Evolutionary conservation across 2,329 filamentous ascomycete species (phyloP), one percentile per base, ranked within the genome.

Genomic region (Fusarium vanettenii): DNA sequence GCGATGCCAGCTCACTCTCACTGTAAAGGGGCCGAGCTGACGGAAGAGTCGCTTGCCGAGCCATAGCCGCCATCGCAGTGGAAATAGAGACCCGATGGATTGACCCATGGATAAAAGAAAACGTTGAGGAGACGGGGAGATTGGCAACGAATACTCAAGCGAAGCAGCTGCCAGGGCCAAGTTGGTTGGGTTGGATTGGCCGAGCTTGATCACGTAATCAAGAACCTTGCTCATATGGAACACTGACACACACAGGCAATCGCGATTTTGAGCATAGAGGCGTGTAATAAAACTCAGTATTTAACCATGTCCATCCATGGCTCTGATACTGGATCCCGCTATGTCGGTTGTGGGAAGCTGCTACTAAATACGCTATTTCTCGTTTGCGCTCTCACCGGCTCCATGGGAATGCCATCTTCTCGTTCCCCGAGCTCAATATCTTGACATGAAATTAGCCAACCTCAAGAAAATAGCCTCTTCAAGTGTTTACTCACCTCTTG

Each of bases 1-100:
- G 41, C 79, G 76, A 60, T 79, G 71, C 76, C 71, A 75, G 71
- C 80, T 81, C 1, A 80, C 76, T 71, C 79, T 75, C 1, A 71
- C 29, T 13, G 64, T 64, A 9, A 16, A 43, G 25, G 63, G 65
- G 18, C 56, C 71, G 22, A 74, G 67, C n/a, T 73, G 67, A 10
- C 41, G 66, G 60, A 77, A 82, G 10, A 81, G 69, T 35, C 67
- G 67, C 27, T 63, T 71, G 14, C 79, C 79, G n/a, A 81, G 55
- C 77, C 78, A 80, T 61, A 81, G 75, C 18, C 79, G 76, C 35
- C 74, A 41, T 50, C 69, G 67, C 14, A 79, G 67, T 31, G 76
- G 77, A 10, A 81, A 72, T 2, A 79, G 57, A 16, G 66, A 64
- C 5, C 75, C 71, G n/a, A 80, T 73, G n/a, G 73, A 78, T 56